Evolutionary conservation across 805 yeast genomes (phyloP).

Genomic region (Wickerhamiella occidentalis): DNA sequence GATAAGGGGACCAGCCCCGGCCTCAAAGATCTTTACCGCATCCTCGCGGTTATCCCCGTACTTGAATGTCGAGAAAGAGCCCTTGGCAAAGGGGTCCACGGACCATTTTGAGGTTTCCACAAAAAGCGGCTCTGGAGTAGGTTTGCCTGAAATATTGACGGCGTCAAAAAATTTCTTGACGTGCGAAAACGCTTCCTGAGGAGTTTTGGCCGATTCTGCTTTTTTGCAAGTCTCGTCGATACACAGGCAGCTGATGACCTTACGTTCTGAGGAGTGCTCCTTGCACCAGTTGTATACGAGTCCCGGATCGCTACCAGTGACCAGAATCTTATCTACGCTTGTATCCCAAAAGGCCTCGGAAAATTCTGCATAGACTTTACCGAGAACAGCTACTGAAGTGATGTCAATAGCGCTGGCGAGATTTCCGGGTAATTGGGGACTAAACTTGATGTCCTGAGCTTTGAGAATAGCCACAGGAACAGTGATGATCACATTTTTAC

Average conservation of each 20-base stretch:
- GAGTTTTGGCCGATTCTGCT: slow-evolving; percentile 32
- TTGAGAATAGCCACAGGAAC: slow-evolving; percentile 21
- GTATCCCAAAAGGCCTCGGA: slow-evolving; percentile 50
- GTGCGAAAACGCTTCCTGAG: slow-evolving; percentile 23
- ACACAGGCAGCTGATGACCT: slow-evolving; percentile 45
- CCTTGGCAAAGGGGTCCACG: slow-evolving; percentile 52
- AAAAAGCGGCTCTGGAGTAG: slow-evolving; percentile 30
- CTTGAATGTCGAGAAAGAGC: slow-evolving; percentile 59
- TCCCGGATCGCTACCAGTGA: slow-evolving; percentile 43
- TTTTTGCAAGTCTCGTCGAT: slow-evolving; percentile 59
- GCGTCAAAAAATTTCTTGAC: slow-evolving; percentile 21
- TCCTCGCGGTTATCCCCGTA: slow-evolving; percentile 61
- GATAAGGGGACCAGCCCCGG: slow-evolving; percentile 45
- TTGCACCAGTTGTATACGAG: slow-evolving; percentile 48
- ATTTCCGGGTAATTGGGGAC: slow-evolving; percentile 16
- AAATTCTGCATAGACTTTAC: slow-evolving; percentile 64
- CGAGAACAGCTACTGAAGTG: slow-evolving; percentile 41
- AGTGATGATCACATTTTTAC: slow-evolving; percentile 22
- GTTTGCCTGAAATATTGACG: slow-evolving; percentile 17
- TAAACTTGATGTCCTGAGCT: slow-evolving; percentile 16
- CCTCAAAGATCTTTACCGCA: slow-evolving; percentile 44
- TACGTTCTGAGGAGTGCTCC: slow-evolving; percentile 28
- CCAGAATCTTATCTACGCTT: slow-evolving; percentile 37
- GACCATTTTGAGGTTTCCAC: slow-evolving; percentile 51
- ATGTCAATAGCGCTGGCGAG: slow-evolving; percentile 15